These are phyloP conservation scores for Stellera chamaejasme DNA, from an alignment of 345 rosid species.

Conservation along the genomic window DNA sequence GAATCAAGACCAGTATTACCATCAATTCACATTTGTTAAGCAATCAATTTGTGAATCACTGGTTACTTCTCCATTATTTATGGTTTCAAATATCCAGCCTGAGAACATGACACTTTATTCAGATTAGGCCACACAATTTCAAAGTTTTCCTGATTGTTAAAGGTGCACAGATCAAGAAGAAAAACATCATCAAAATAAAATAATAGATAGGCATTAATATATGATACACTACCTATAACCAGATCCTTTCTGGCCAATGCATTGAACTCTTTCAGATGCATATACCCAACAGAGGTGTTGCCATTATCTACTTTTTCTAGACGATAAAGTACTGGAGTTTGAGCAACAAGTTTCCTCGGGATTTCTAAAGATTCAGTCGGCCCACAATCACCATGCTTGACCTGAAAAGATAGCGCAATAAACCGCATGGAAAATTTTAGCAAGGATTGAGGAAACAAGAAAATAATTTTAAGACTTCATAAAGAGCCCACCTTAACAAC, in stretches of 20 bases:
- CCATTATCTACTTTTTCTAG: conserved; percentile 69
- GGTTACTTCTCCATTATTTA: no score
- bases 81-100: no score
- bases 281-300: conserved; percentile 59
- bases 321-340: conserved; percentile 76
- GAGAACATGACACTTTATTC: no score
- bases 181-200: neutral
- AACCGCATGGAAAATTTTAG: neutral
- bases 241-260: conserved; percentile 92
- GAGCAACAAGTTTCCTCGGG: conserved; percentile 80
- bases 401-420: conserved; percentile 32
- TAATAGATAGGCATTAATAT: neutral
- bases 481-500: conserved; percentile 56
- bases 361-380: conserved; percentile 55
- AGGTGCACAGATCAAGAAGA: neutral
- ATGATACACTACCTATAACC: conserved; percentile 50
- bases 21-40: neutral
- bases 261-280: conserved; percentile 87
- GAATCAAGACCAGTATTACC: neutral
- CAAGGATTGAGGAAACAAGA: conserved; percentile 2
- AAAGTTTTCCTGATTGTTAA: no score
- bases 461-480: neutral
- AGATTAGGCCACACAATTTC: no score
- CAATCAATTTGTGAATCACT: neutral
- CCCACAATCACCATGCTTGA: conserved; percentile 88